phyloP scores from a whole-genome alignment of 2,329 filamentous ascomycete species.

The Cyphellophora attinorum region DNA sequence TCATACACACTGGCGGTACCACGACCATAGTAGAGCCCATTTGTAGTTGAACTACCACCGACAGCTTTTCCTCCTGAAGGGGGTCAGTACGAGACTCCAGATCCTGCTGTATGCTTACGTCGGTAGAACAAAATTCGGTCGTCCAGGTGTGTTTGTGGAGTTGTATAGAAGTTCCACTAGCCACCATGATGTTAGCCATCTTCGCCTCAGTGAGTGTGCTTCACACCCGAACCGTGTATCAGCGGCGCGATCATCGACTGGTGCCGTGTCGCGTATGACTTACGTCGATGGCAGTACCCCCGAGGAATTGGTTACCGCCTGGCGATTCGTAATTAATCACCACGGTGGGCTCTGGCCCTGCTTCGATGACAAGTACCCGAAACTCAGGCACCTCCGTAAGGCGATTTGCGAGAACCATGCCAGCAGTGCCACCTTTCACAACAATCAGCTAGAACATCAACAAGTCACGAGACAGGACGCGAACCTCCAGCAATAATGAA shows the following conservation, averaged over 20 bases:
- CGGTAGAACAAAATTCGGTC: slow-evolving; percentile 2
- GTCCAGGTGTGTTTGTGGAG: slow-evolving; percentile 15
- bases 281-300: neutral
- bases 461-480: neutral
- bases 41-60: slow-evolving; percentile 12
- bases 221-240: no score
- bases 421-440: slow-evolving; percentile 35
- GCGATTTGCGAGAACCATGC: slow-evolving; percentile 40
- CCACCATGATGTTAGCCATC: no score
- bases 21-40: slow-evolving; percentile 12
- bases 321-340: neutral
- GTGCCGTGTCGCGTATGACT: no score
- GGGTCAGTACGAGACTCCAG: no score
- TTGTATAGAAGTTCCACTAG: slow-evolving; percentile 22
- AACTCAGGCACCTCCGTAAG: slow-evolving; percentile 43
- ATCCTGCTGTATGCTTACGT: neutral
- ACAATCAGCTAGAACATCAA: neutral
- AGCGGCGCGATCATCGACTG: no score
- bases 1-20: slow-evolving; percentile 12
- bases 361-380: slow-evolving; percentile 29
- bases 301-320: neutral
- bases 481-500: neutral
- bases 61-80: slow-evolving; percentile 20
- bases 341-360: slow-evolving; percentile 16
- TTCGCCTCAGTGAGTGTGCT: no score